Evolutionary conservation across 2,329 filamentous ascomycete species (phyloP).

Genomic region (Fusarium citri): DNA sequence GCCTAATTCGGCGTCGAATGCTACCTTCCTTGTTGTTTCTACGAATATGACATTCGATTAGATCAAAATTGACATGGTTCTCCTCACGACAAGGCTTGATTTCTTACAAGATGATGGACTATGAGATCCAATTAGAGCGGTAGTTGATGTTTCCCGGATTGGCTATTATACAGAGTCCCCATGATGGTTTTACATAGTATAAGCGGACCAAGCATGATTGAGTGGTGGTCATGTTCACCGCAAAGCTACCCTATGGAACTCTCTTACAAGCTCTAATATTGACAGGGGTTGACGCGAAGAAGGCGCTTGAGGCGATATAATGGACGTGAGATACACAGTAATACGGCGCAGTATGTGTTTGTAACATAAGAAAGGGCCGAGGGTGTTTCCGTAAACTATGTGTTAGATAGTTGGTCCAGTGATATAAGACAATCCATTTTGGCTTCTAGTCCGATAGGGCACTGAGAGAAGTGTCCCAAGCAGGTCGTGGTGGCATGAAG

Average conservation of each 20-base stretch:
- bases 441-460: neutral
- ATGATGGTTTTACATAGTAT: neutral
- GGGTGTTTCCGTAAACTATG: neutral
- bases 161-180: neutral
- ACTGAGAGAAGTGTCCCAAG: neutral
- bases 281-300: neutral
- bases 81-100: neutral
- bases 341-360: neutral
- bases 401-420: neutral
- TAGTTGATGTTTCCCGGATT: neutral
- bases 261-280: neutral
- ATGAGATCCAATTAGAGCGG: constrained; percentile 8
- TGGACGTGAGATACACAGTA: neutral
- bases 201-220: constrained; percentile 24
- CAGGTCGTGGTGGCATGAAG: neutral
- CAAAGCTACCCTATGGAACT: neutral
- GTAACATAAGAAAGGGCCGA: neutral
- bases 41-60: constrained; percentile 6
- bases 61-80: neutral
- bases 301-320: neutral
- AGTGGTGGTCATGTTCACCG: neutral
- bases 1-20: constrained; percentile 6
- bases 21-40: constrained; percentile 8
- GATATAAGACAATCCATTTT: no score
- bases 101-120: neutral